phyloP scores from a whole-genome alignment of 768 basidiomycete genomes.

The Lactarius akahatsu region DNA sequence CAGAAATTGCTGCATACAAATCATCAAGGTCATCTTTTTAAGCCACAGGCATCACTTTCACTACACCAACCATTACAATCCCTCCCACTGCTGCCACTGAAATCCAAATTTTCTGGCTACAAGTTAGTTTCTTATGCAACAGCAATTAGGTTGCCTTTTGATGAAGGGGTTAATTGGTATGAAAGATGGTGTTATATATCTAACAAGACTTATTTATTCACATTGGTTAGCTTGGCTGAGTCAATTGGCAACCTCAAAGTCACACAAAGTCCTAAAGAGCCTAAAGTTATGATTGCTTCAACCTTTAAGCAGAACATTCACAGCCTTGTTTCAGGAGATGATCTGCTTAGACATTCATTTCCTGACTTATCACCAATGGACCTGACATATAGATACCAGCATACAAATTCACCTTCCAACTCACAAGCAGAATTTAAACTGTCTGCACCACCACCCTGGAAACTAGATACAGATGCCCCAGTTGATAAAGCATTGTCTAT shows the following conservation, averaged over 20 bases:
- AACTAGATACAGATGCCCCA: background rate
- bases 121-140: background rate
- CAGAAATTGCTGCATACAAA: background rate
- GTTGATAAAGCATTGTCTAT: background rate
- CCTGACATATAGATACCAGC: background rate
- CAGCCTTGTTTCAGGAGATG: background rate
- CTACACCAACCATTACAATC: background rate
- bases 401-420: background rate
- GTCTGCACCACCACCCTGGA: conserved; percentile 16
- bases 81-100: background rate
- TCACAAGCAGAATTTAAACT: background rate
- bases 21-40: background rate
- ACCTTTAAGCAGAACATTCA: background rate
- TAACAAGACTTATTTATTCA: background rate
- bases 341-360: background rate
- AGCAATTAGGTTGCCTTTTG: background rate
- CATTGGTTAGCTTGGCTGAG: background rate
- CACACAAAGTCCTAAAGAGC: background rate
- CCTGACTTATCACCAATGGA: background rate
- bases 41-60: conserved; percentile 1
- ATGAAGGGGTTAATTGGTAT: conserved; percentile 10
- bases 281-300: conserved; percentile 1
- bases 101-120: background rate
- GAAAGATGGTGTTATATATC: background rate
- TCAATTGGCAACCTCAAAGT: conserved; percentile 6